Conservation (phyloP, 2,329 filamentous ascomycete genomes). For the Fusarium xyrophilum region DNA sequence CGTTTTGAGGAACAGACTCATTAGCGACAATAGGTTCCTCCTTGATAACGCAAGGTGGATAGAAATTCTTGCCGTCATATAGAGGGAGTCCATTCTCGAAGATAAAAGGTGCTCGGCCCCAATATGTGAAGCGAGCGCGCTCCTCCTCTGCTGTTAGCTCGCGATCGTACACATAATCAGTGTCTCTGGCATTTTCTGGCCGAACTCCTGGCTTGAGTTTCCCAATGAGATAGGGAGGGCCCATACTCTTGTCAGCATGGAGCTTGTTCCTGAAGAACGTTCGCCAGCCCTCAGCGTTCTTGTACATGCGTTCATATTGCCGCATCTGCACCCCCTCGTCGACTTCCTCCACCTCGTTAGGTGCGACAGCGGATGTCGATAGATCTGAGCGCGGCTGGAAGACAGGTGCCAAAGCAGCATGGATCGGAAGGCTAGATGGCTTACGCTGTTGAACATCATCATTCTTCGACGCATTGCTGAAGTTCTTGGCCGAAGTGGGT, state of each 20-base stretch:
- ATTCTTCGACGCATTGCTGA: slow-evolving; percentile 25
- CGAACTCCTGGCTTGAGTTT: slow-evolving; percentile 55
- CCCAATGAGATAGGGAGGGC: slow-evolving; percentile 62
- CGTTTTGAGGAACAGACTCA: neutral
- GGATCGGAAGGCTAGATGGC: slow-evolving; percentile 50
- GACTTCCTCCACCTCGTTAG: slow-evolving; percentile 17
- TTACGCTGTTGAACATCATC: slow-evolving; percentile 44
- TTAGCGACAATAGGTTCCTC: slow-evolving; percentile 25
- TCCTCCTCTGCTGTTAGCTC: slow-evolving; percentile 66
- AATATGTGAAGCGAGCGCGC: slow-evolving; percentile 66
- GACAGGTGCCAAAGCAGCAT: slow-evolving; percentile 57
- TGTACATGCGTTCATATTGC: slow-evolving; percentile 11
- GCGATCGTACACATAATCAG: slow-evolving; percentile 62
- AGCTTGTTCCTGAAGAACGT: slow-evolving; percentile 35
- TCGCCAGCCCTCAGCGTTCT: slow-evolving; percentile 30
- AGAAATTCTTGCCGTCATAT: slow-evolving; percentile 71
- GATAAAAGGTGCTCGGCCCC: slow-evolving; percentile 62
- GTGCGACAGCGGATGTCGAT: slow-evolving; percentile 22
- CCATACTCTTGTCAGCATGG: slow-evolving; percentile 17
- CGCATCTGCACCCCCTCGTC: slow-evolving; percentile 7
- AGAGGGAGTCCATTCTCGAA: slow-evolving; percentile 63
- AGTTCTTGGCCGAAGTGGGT: slow-evolving; percentile 28
- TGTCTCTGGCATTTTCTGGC: slow-evolving; percentile 50
- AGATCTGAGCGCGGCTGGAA: slow-evolving; percentile 53
- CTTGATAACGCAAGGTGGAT: slow-evolving; percentile 62